Evolutionary conservation across 805 yeast genomes (phyloP).

Genomic region (Candida stauntonica): DNA sequence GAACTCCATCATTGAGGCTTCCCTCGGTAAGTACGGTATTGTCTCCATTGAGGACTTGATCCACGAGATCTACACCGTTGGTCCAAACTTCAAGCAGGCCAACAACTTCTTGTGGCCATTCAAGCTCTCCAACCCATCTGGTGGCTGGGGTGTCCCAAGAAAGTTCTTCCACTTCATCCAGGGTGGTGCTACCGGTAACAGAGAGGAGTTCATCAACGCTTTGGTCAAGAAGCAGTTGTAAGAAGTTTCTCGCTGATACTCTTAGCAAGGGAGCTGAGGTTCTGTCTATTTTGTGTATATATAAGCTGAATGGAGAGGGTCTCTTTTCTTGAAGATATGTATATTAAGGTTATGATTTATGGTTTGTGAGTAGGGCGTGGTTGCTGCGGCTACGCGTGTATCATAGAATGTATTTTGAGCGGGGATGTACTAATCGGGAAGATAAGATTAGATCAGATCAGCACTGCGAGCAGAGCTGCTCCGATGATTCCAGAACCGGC

Average conservation of each 20-base stretch:
- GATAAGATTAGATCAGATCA: constrained; percentile 8
- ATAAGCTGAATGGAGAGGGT: constrained; percentile 14
- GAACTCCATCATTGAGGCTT: constrained; percentile 82
- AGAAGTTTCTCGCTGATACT: too few relatives aligned
- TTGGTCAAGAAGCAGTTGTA: constrained; percentile 57
- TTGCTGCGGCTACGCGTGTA: too few relatives aligned
- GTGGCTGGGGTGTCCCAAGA: constrained; percentile 97
- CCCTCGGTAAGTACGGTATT: constrained; percentile 90
- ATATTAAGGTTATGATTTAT: constrained; percentile 1
- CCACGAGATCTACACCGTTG: constrained; percentile 94
- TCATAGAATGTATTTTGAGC: too few relatives aligned
- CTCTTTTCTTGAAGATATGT: constrained; percentile 6
- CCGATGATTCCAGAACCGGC: constrained; percentile 17
- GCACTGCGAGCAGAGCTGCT: constrained; percentile 13
- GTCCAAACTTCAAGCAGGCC: constrained; percentile 98
- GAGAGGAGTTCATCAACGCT: constrained; percentile 93
- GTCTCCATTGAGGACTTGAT: constrained; percentile 88
- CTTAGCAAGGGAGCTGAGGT: constrained; percentile 4
- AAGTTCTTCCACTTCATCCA: constrained; percentile 96
- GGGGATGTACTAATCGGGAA: too few relatives aligned
- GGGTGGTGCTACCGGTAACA: constrained; percentile 99
- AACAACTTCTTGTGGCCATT: constrained; percentile 98
- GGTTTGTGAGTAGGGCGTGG: not conserved
- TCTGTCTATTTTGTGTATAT: constrained; percentile 5
- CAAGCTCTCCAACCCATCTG: constrained; percentile 93